A percentile compares a stretch with the other conserved stretches of the same genome.
phyloP scores from a whole-genome alignment of 2,329 filamentous ascomycete genomes.

The Passalora sequoiae region DNA sequence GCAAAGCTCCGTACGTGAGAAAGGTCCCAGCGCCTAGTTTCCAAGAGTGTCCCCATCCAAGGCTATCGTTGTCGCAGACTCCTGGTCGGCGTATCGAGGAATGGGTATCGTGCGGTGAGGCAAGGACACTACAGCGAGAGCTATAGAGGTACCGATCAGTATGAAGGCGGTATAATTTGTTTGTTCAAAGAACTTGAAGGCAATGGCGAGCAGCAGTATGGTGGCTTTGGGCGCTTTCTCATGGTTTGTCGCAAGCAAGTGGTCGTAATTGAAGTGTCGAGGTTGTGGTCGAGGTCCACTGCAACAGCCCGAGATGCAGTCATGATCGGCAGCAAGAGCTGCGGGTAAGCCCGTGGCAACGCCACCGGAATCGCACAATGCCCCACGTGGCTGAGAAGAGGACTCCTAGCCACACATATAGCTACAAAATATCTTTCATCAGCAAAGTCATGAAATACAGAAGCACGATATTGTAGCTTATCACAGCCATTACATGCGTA shows the following conservation, averaged over 20 bases:
- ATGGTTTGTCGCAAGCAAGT: too few relatives aligned
- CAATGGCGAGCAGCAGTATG: too few relatives aligned
- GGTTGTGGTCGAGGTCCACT: background rate
- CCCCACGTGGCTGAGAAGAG: too few relatives aligned
- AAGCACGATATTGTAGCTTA: background rate
- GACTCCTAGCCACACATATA: too few relatives aligned
- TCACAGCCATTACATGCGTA: background rate
- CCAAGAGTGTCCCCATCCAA: conserved; percentile 23
- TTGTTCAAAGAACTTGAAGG: too few relatives aligned
- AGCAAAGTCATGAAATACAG: background rate
- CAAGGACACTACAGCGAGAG: background rate
- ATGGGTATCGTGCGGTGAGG: background rate
- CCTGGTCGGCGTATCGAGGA: background rate
- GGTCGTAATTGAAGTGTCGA: background rate
- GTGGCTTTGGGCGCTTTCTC: background rate
- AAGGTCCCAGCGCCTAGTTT: conserved; percentile 43
- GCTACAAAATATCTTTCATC: background rate
- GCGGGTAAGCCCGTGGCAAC: background rate
- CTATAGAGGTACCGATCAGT: background rate
- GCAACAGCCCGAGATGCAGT: background rate
- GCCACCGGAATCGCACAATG: conserved; percentile 1
- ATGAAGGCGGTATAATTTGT: too few relatives aligned
- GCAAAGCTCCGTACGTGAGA: conserved; percentile 43
- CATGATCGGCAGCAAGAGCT: too few relatives aligned
- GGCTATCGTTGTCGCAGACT: background rate